Percentiles rank a stretch among this genome's conserved stretches.
Evolutionary conservation across 2,329 filamentous ascomycete species (phyloP).

Genomic region (Talaromyces sp.): DNA sequence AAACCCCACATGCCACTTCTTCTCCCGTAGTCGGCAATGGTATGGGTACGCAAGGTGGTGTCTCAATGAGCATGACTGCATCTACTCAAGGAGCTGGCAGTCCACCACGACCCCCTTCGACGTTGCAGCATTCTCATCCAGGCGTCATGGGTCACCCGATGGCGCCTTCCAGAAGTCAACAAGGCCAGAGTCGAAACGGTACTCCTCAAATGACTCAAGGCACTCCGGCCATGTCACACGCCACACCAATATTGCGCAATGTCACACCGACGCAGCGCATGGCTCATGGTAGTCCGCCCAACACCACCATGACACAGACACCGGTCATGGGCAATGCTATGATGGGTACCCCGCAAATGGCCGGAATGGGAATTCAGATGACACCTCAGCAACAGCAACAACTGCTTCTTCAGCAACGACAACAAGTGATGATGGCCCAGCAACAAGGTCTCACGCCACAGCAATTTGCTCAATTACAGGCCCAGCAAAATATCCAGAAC

Average conservation of each 20-base stretch:
- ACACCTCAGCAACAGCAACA: slow-evolving; percentile 41
- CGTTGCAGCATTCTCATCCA: slow-evolving; percentile 47
- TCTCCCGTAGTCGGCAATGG: slow-evolving; percentile 43
- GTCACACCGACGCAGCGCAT: slow-evolving; percentile 47
- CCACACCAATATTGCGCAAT: slow-evolving; percentile 48
- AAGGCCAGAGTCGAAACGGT: slow-evolving; percentile 46
- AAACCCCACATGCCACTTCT: slow-evolving; percentile 45
- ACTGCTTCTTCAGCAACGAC: slow-evolving; percentile 36
- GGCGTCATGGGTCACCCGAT: slow-evolving; percentile 45
- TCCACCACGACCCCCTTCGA: slow-evolving; percentile 43
- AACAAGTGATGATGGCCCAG: slow-evolving; percentile 35
- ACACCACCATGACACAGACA: slow-evolving; percentile 41
- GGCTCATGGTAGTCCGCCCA: slow-evolving; percentile 44
- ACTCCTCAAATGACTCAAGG: slow-evolving; percentile 48
- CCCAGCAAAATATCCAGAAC: slow-evolving; percentile 45
- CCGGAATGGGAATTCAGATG: slow-evolving; percentile 30
- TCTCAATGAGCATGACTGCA: slow-evolving; percentile 45
- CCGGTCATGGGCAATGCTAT: slow-evolving; percentile 45
- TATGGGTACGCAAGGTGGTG: slow-evolving; percentile 37
- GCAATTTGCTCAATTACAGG: slow-evolving; percentile 41
- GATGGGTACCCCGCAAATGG: slow-evolving; percentile 40
- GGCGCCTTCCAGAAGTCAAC: slow-evolving; percentile 44
- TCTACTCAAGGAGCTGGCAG: slow-evolving; percentile 47
- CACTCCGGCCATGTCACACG: slow-evolving; percentile 45
- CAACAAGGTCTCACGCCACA: slow-evolving; percentile 42